A percentile compares a stretch with the other conserved stretches of the same genome.
Evolutionary conservation across 2,329 filamentous ascomycete genomes (phyloP).

Genomic region (Venturia aucupariae): DNA sequence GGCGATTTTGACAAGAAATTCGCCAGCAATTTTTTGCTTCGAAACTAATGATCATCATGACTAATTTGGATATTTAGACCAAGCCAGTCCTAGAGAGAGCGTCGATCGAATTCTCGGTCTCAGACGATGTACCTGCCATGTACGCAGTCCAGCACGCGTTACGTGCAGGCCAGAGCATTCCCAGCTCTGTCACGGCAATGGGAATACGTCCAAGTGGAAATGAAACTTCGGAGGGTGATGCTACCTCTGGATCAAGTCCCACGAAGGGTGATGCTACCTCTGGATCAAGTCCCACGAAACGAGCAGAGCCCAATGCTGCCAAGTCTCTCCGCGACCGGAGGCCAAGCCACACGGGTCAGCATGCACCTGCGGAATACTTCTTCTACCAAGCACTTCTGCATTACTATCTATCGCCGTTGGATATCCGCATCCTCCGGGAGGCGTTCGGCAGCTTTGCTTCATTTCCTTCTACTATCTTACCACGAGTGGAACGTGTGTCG

Average conservation of each 20-base stretch:
- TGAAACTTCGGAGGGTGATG: neutral
- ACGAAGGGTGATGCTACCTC: too few relatives aligned
- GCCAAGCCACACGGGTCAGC: slow-evolving; percentile 18
- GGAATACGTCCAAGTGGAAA: neutral
- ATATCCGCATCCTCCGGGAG: slow-evolving; percentile 85
- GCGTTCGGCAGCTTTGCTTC: slow-evolving; percentile 74
- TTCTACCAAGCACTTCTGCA: slow-evolving; percentile 86
- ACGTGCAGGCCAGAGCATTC: slow-evolving; percentile 34
- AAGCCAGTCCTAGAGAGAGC: slow-evolving; percentile 39
- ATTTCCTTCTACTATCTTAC: slow-evolving; percentile 79
- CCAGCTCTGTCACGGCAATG: slow-evolving; percentile 20
- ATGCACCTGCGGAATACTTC: slow-evolving; percentile 53
- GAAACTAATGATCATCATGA: slow-evolving; percentile 18
- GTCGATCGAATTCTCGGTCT: slow-evolving; percentile 40
- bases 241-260: slow-evolving; percentile 15
- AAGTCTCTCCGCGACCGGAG: slow-evolving; percentile 4
- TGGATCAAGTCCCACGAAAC: slow-evolving; percentile 15
- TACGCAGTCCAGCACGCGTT: slow-evolving; percentile 40
- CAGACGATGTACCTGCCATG: slow-evolving; percentile 41
- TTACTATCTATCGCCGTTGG: slow-evolving; percentile 80
- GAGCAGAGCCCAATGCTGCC: neutral
- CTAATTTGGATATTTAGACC: slow-evolving; percentile 18
- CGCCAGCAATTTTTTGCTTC: too few relatives aligned
- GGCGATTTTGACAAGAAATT: too few relatives aligned
- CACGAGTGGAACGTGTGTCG: slow-evolving; percentile 80